Percentiles rank a stretch among this genome's conserved stretches.
phyloP scores from a whole-genome alignment of 2,329 filamentous ascomycete species.

The Chrysoporthe deuterocubensis region DNA sequence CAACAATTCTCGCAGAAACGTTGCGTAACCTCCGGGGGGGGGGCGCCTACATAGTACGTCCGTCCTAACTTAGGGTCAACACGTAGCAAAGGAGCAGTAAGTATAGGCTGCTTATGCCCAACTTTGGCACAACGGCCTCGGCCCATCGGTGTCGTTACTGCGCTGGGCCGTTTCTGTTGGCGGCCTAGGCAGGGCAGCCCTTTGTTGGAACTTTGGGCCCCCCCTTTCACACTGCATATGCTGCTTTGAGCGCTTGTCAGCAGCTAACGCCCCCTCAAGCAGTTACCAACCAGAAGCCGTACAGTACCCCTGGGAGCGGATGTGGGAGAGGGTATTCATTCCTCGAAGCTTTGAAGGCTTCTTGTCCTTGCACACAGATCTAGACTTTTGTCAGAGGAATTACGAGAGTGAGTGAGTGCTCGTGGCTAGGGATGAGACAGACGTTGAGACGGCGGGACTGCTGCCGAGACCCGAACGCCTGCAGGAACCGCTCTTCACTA shows the following conservation, averaged over 20 bases:
- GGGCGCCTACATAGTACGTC: neutral
- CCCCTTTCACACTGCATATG: conserved; percentile 19
- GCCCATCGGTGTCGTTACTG: conserved; percentile 9
- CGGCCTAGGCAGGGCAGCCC: too few species aligned
- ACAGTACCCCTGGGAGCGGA: neutral
- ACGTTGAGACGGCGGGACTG: neutral
- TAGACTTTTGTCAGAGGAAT: too few species aligned
- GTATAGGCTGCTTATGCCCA: neutral
- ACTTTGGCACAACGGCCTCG: conserved; percentile 11
- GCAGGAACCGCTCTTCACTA: neutral
- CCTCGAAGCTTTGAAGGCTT: neutral
- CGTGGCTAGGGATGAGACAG: neutral
- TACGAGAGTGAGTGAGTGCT: neutral
- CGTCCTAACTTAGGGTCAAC: too few species aligned
- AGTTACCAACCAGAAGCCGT: neutral
- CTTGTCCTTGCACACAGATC: neutral
- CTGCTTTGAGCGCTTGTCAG: conserved; percentile 15
- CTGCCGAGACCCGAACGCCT: conserved; percentile 1
- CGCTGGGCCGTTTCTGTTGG: conserved; percentile 8
- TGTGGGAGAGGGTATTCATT: neutral
- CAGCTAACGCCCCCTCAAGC: conserved; percentile 8
- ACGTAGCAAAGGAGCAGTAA: too few species aligned
- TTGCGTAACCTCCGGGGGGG: neutral
- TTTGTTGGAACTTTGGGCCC: neutral
- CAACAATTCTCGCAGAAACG: neutral